These are phyloP conservation scores for Persicaria tinctoria DNA, from an alignment of 148 eudicot species.

Conservation along the genomic window DNA sequence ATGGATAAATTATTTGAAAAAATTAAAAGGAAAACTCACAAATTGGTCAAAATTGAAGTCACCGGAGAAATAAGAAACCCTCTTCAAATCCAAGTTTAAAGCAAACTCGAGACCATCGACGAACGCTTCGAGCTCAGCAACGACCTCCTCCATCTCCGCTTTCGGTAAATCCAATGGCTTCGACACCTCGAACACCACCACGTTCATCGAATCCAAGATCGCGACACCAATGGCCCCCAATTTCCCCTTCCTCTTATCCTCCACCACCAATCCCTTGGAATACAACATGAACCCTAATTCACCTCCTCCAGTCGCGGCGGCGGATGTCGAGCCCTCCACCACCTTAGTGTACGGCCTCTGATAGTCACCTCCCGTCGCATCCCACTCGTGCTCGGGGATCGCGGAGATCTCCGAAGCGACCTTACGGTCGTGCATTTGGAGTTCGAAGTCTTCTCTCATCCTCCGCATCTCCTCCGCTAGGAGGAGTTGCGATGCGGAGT, in stretches of 20 bases:
- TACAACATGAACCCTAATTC: not conserved
- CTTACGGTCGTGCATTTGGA: conserved; percentile 40
- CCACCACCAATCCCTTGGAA: conserved; percentile 6
- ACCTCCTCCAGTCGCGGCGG: not conserved
- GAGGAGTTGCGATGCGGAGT: too few species aligned
- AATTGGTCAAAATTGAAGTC: conserved; percentile 2
- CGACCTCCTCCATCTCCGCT: not conserved
- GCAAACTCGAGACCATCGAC: not conserved
- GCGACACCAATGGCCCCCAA: conserved; percentile 4
- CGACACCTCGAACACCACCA: conserved; percentile 1
- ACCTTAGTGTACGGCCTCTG: conserved; percentile 15
- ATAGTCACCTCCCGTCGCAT: conserved; percentile 20
- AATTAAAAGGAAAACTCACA: not conserved
- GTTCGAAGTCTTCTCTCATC: conserved; percentile 23
- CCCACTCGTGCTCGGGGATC: conserved; percentile 42
- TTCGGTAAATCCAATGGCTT: not conserved
- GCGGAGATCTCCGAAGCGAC: conserved; percentile 33
- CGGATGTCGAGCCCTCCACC: not conserved
- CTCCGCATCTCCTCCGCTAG: conserved; percentile 12
- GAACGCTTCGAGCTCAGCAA: not conserved
- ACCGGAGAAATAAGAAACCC: not conserved
- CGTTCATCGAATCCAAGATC: not conserved
- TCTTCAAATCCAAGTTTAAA: not conserved
- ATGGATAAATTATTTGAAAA: too few species aligned
- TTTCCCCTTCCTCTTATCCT: not conserved